phyloP scores from a whole-genome alignment of 1,284 basidiomycete species.

The Cystobasidiaceae sp. region DNA sequence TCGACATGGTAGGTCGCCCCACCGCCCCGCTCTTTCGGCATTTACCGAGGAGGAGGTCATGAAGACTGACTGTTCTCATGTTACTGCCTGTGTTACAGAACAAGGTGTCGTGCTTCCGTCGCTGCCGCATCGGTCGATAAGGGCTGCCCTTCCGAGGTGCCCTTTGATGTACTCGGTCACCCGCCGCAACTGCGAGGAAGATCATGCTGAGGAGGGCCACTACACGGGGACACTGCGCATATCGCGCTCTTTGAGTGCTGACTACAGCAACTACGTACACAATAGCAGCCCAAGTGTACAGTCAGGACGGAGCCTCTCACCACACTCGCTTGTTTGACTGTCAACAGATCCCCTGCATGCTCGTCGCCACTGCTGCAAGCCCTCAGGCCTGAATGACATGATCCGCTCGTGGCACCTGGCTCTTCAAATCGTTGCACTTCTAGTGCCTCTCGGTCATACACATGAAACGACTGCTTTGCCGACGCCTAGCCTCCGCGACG shows the following conservation, averaged over 20 bases:
- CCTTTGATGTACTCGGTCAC: neutral
- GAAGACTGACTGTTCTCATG: neutral
- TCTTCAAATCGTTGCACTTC: too few species aligned
- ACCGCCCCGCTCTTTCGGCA: neutral
- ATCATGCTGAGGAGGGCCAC: neutral
- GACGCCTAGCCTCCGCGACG: too few species aligned
- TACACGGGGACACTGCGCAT: neutral
- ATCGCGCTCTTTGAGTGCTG: neutral
- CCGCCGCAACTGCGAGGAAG: neutral
- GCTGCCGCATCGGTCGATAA: constrained; percentile 7
- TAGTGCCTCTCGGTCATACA: too few species aligned
- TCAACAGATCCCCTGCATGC: too few species aligned
- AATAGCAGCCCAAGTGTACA: neutral
- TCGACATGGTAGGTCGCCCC: neutral
- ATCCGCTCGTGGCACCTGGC: too few species aligned
- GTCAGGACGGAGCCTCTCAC: too few species aligned
- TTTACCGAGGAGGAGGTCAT: neutral
- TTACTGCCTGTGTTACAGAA: too few species aligned
- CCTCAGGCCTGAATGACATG: too few species aligned
- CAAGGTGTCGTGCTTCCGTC: constrained; percentile 27
- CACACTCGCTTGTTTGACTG: too few species aligned
- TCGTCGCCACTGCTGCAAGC: too few species aligned
- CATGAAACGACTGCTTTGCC: too few species aligned
- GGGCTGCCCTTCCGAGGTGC: neutral
- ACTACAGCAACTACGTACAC: neutral